Conservation (phyloP, 495 filamentous ascomycete genomes). For the Sabuloglossum arenarium region DNA sequence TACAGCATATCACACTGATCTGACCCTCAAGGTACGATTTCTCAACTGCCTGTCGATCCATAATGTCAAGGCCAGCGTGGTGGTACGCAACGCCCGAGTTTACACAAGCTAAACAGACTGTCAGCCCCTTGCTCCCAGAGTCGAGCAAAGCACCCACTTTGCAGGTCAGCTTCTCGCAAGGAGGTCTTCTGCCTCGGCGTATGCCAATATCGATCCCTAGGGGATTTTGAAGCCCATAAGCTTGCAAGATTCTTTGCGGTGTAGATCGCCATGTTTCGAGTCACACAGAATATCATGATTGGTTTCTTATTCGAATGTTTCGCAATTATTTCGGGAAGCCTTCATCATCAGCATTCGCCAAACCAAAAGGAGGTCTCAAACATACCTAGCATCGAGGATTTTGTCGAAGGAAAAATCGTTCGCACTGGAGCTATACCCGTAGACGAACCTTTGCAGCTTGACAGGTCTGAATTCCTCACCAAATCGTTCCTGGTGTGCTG, state of each 20-base stretch:
- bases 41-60: constrained; percentile 54
- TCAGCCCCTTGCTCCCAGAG: neutral
- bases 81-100: constrained; percentile 73
- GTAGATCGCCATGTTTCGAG: constrained; percentile 48
- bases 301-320: constrained; percentile 65
- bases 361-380: constrained; percentile 1
- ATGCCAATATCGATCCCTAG: constrained; percentile 44
- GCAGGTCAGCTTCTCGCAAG: constrained; percentile 43
- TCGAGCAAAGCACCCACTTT: constrained; percentile 17
- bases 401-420: constrained; percentile 89
- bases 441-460: constrained; percentile 67
- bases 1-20: constrained; percentile 83
- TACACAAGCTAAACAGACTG: constrained; percentile 27
- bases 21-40: constrained; percentile 52
- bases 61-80: constrained; percentile 61
- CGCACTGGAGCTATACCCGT: constrained; percentile 40
- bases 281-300: constrained; percentile 86
- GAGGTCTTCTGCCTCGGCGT: constrained; percentile 31
- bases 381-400: constrained; percentile 46
- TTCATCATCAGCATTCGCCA: constrained; percentile 9
- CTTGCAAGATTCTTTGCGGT: constrained; percentile 59
- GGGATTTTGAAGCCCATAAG: constrained; percentile 35
- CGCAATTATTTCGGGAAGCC: constrained; percentile 50
- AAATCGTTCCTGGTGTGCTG: constrained; percentile 60
- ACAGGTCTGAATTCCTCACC: constrained; percentile 85